Base-by-base conservation (phyloP, 2,329 filamentous ascomycete species). In the Xylaria sp. region DNA sequence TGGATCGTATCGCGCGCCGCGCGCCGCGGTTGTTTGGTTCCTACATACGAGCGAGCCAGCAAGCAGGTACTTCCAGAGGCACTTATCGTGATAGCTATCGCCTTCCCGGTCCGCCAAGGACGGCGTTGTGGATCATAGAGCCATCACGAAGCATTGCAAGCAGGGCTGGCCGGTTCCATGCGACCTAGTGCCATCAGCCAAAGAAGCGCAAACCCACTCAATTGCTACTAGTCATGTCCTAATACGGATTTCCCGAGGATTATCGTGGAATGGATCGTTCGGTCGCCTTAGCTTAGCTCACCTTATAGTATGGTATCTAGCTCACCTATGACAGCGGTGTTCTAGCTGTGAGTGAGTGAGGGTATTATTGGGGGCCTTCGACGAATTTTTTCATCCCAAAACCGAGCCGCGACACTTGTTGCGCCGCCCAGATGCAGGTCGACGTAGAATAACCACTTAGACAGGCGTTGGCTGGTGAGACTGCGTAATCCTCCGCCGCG, bases 91-190 rank as follows among this genome's bases (percentile, higher is more conserved):
- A 59, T 55, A 59, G 63, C 63, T 59, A 61, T 62, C 66, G 34
- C 19, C 54, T 55, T 69, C 67, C 62, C 36, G 32, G 56, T 39
- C 32, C 51, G 48, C 63, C 65, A 69, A 58, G 47, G n/a, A 51
- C 30, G 51, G 55, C 11, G 56, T 45, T 57, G 66, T 61, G 66
- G 66, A 65, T 58, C 66, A 45, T 61, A 56, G 24, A 51, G 61
- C 56, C 55, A 61, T 61, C 56, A 60, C 45, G 57, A 53, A 45
- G 45, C 36, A 57, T 54, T 55, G 50, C 48, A 51, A 61, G n/a
- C 50, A 56, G 55, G 63, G 47, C 47, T 53, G 55, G 60, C 55
- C 27, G 54, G 48, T 47, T 39, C 42, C 42, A 47, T 47, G 42
- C 42, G n/a, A 47, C 42, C 42, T 51, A 51, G 48, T 51, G 48